These are phyloP conservation scores for Cucumis melo DNA, from an alignment of 306 rosid genomes.

Conservation along the genomic window DNA sequence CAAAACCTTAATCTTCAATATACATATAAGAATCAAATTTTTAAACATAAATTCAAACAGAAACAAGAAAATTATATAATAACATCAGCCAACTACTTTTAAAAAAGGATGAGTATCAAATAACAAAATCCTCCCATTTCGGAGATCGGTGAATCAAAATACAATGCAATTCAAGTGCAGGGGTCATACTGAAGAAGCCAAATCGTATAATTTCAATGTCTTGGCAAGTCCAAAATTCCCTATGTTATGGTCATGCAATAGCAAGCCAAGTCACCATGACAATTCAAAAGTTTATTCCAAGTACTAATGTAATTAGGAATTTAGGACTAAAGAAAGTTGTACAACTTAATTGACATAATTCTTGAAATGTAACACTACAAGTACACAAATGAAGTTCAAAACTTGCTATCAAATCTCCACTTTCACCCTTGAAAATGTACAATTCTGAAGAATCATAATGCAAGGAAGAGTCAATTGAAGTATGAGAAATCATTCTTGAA, in stretches of 20 bases:
- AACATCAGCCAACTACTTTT: neutral
- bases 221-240: conserved; percentile 99
- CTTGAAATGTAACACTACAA: too few relatives aligned
- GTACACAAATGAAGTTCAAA: too few relatives aligned
- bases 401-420: too few relatives aligned
- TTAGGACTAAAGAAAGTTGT: neutral
- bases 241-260: conserved; percentile 17
- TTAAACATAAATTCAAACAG: neutral
- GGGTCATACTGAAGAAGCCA: conserved; percentile 93
- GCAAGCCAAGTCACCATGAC: conserved; percentile 14
- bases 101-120: neutral
- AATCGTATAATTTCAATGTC: conserved; percentile 88
- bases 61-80: neutral
- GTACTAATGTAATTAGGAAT: neutral
- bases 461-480: too few relatives aligned
- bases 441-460: too few relatives aligned
- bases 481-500: too few relatives aligned
- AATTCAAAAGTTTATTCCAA: neutral
- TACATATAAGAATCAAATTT: neutral
- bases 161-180: neutral
- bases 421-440: neutral
- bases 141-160: neutral
- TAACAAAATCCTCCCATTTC: neutral
- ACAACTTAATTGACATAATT: too few relatives aligned
- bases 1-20: too few relatives aligned